Conservation (phyloP, 352 stramenopile genomes). For the Phytophthora aleatoria region DNA sequence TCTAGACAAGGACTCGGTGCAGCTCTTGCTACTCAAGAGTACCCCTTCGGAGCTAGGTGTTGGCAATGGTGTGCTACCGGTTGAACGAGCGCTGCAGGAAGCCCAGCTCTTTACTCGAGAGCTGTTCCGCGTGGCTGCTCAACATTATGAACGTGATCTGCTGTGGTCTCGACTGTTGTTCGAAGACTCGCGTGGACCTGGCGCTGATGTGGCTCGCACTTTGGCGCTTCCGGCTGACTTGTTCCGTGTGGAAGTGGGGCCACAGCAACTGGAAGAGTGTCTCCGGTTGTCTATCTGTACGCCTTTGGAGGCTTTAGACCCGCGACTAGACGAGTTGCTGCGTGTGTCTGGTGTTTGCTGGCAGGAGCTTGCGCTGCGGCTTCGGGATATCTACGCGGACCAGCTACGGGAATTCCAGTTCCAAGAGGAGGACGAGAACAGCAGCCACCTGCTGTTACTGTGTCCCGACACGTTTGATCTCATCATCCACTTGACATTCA, state of each 20-base stretch:
- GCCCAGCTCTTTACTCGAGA: conserved; percentile 79
- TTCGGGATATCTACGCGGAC: conserved; percentile 80
- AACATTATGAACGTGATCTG: conserved; percentile 87
- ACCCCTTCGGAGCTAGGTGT: conserved; percentile 42
- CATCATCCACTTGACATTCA: conserved; percentile 87
- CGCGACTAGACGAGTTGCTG: conserved; percentile 70
- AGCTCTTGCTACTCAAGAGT: conserved; percentile 72
- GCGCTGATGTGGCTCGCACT: conserved; percentile 55
- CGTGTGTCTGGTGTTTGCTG: conserved; percentile 71
- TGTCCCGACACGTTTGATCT: conserved; percentile 85
- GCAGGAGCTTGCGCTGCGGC: conserved; percentile 74
- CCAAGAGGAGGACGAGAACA: conserved; percentile 65
- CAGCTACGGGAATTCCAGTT: conserved; percentile 89
- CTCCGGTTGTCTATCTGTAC: conserved; percentile 83
- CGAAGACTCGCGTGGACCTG: conserved; percentile 57
- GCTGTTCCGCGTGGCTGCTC: conserved; percentile 73
- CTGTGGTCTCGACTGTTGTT: conserved; percentile 86
- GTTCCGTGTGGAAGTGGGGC: conserved; percentile 76
- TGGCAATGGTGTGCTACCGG: conserved; percentile 53
- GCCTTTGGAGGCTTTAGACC: conserved; percentile 77
- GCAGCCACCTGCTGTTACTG: conserved; percentile 79
- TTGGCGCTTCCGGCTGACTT: conserved; percentile 58
- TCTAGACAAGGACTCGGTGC: conserved; percentile 67
- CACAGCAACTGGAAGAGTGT: conserved; percentile 86
- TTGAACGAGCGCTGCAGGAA: conserved; percentile 75